Evolutionary conservation across 2,329 filamentous ascomycete species (phyloP).

Genomic region (Aplosporella prunicola): DNA sequence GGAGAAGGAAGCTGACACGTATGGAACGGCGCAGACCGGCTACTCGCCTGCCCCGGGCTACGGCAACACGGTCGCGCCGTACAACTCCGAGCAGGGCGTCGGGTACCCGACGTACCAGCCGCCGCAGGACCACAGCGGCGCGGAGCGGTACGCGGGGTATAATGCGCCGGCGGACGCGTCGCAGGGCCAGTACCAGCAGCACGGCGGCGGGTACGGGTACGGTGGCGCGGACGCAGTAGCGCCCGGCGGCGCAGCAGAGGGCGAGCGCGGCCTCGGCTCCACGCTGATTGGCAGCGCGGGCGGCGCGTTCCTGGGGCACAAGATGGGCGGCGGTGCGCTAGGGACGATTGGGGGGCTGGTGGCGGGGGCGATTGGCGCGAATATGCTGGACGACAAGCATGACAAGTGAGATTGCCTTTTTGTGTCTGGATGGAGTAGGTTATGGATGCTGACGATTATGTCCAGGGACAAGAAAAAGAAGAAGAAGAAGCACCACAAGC

Average conservation of each 20-base stretch:
- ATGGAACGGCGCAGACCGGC: constrained; percentile 5
- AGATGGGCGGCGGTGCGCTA: constrained; percentile 44
- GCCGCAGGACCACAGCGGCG: constrained; percentile 1
- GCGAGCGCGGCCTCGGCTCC: constrained; percentile 49
- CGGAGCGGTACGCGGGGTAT: not conserved
- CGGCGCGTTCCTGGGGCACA: constrained; percentile 47
- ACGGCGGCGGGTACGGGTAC: constrained; percentile 19
- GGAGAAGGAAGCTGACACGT: too few relatives aligned
- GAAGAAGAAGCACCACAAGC: constrained; percentile 24
- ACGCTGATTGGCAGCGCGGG: constrained; percentile 45
- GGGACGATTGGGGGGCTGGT: constrained; percentile 43
- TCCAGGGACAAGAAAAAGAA: constrained; percentile 28
- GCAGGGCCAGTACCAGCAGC: constrained; percentile 12
- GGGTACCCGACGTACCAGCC: constrained; percentile 24
- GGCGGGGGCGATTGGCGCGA: constrained; percentile 48
- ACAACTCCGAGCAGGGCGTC: constrained; percentile 13
- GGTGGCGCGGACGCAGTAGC: constrained; percentile 10
- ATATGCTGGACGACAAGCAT: constrained; percentile 39
- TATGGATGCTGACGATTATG: not conserved
- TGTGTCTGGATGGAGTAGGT: not conserved
- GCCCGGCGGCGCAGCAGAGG: constrained; percentile 27
- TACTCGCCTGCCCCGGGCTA: constrained; percentile 10
- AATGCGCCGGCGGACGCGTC: not conserved
- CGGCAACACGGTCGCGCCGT: constrained; percentile 6
- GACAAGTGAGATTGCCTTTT: constrained; percentile 25